phyloP scores from a whole-genome alignment of 306 rosid genomes.

The Cicer pinnatifidum region DNA sequence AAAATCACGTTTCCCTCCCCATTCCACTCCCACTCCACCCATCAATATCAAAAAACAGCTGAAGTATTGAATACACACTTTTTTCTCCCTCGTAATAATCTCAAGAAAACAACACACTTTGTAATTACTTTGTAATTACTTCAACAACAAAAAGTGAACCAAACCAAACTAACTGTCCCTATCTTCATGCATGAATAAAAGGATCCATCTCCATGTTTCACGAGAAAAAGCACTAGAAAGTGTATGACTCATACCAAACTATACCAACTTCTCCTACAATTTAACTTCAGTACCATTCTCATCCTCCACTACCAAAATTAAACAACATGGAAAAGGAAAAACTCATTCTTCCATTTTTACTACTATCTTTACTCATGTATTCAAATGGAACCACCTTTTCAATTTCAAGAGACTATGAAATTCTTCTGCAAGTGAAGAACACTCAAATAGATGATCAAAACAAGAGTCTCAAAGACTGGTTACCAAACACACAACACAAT shows the following conservation, averaged over 20 bases:
- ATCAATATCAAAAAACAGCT: not conserved
- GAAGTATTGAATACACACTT: slow-evolving; percentile 5
- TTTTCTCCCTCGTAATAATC: not conserved
- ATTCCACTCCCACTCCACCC: not conserved
- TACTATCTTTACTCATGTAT: slow-evolving; percentile 2
- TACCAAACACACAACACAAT: slow-evolving; percentile 24
- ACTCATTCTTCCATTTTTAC: slow-evolving; percentile 5
- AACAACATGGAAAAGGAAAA: slow-evolving; percentile 44
- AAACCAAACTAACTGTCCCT: not conserved
- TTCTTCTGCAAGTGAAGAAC: slow-evolving; percentile 64
- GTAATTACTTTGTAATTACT: not conserved
- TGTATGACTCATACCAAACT: not conserved
- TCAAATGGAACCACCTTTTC: slow-evolving; percentile 20
- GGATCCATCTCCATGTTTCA: not conserved
- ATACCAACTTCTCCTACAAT: not conserved
- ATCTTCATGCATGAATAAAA: slow-evolving; percentile 43
- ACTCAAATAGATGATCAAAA: slow-evolving; percentile 58
- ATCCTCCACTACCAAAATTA: not conserved
- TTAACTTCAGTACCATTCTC: slow-evolving; percentile 3
- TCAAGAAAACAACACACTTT: slow-evolving; percentile 2
- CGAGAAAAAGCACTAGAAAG: slow-evolving; percentile 7
- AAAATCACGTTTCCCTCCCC: slow-evolving; percentile 46
- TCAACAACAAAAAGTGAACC: not conserved
- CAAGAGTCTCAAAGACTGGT: slow-evolving; percentile 59
- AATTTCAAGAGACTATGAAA: slow-evolving; percentile 49